These are phyloP conservation scores for Penicillium sp. DNA, from an alignment of 2,329 filamentous ascomycete species.

Conservation along the genomic window DNA sequence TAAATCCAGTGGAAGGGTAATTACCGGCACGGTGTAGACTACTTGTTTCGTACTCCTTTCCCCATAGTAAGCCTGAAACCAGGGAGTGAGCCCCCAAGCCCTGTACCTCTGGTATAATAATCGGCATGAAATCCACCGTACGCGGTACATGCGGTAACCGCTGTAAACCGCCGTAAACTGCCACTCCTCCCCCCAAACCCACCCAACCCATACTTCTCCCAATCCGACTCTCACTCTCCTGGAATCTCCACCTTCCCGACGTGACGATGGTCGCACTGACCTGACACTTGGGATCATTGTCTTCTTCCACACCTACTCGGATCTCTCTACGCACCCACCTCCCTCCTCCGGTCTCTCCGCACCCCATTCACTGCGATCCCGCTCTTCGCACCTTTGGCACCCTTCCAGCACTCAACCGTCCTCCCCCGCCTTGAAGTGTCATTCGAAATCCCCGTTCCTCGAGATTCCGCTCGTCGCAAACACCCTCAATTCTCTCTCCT, in stretches of 20 bases:
- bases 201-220: slow-evolving; percentile 19
- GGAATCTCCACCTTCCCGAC: slow-evolving; percentile 32
- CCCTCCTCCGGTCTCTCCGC: not conserved
- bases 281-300: slow-evolving; percentile 3
- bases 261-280: slow-evolving; percentile 32
- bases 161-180: too few relatives aligned
- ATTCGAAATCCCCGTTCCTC: slow-evolving; percentile 6
- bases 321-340: not conserved
- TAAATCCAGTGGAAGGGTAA: too few relatives aligned
- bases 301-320: not conserved
- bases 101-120: too few relatives aligned
- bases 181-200: not conserved
- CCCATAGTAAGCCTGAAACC: not conserved
- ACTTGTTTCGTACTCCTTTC: too few relatives aligned
- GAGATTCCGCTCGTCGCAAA: slow-evolving; percentile 6
- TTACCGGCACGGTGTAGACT: too few relatives aligned
- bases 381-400: slow-evolving; percentile 4
- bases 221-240: slow-evolving; percentile 21
- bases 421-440: too few relatives aligned
- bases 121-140: too few relatives aligned
- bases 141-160: too few relatives aligned
- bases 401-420: too few relatives aligned
- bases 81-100: too few relatives aligned
- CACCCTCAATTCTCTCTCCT: not conserved
- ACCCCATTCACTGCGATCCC: slow-evolving; percentile 1